Evolutionary conservation across 2,329 filamentous ascomycete species (phyloP), one percentile per base, ranked within the genome.

Genomic region (Penicillium palitans): DNA sequence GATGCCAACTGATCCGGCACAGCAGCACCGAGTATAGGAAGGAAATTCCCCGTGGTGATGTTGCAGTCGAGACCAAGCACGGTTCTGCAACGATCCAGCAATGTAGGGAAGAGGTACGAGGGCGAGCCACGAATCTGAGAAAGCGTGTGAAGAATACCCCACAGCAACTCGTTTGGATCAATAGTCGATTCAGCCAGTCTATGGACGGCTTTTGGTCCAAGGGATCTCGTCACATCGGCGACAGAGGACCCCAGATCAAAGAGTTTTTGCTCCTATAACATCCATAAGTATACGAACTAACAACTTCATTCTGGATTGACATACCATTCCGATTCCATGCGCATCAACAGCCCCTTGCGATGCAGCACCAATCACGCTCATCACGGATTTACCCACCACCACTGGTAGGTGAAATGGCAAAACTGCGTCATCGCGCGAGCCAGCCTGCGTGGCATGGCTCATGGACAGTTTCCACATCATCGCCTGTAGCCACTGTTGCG

Each of bases 391-490:
- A 0, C 87, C 81, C 59, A 90, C 82, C 54, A 87, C 79, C 12
- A 87, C 80, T 1, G 87, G 84, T 55, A 87, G 87, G 55, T 85
- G 82, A 63, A 88, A 89, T 0, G 85, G 83, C 60, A 88, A 80
- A 47, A 84, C 82, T 52, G 81, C 80, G 57, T 89, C 83, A 7
- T 72, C 67, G 2, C 79, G 73, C 0, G 85, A 79, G 3, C 80
- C 80, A 33, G 83, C 85, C 33, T 85, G 87, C 21, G 89, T 79
- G 17, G 85, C 81, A 39, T 85, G 83, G 65, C 87, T 87, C 58
- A 89, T 88, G 5, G 87, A 87, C 2, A 88, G 80, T 66, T 89
- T 88, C 88, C 88, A 90, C 52, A 90, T 84, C 76, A 90, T 88
- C 0, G 87, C 82, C 42, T 86, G 81, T 2, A 90, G 79, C 88